Percentiles rank a stretch among this genome's conserved stretches.
Evolutionary conservation across 441 rosid genomes (phyloP).

Genomic region (Cnidoscolus chayamansa): DNA sequence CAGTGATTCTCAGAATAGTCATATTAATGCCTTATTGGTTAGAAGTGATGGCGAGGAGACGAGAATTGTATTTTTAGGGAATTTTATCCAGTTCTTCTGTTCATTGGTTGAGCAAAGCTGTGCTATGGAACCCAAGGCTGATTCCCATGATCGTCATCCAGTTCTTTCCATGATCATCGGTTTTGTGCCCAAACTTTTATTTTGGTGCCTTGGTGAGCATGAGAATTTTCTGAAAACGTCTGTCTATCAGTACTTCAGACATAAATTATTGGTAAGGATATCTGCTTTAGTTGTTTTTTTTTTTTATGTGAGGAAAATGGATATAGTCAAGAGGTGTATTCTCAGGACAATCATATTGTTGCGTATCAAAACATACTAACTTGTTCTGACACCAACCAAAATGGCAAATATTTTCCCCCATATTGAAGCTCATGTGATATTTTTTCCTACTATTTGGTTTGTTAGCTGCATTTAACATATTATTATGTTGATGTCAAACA

Average conservation of each 20-base stretch:
- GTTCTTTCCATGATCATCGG: constrained; percentile 34
- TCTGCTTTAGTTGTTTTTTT: constrained; percentile 14
- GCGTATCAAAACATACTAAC: not conserved
- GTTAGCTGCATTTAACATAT: not conserved
- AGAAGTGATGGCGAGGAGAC: constrained; percentile 27
- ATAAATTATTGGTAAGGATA: constrained; percentile 70
- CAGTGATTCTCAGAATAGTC: constrained; percentile 17
- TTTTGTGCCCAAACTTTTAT: constrained; percentile 57
- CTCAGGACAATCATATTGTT: constrained; percentile 1
- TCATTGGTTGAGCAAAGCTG: constrained; percentile 52
- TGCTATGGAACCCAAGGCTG: constrained; percentile 31
- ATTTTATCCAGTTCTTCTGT: constrained; percentile 65
- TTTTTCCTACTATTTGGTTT: not conserved
- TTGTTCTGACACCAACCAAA: not conserved
- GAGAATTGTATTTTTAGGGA: constrained; percentile 49
- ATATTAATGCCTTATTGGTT: constrained; percentile 18
- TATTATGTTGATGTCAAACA: not conserved
- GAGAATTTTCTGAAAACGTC: constrained; percentile 29
- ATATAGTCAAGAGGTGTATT: not conserved
- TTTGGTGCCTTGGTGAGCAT: constrained; percentile 55
- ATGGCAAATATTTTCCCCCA: not conserved
- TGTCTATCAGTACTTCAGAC: constrained; percentile 61
- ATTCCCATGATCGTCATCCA: constrained; percentile 33
- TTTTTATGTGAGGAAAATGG: not conserved
- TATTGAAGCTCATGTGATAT: not conserved